Base-by-base conservation (phyloP, 2,329 filamentous ascomycete species). In the Fusarium brachygibbosum region DNA sequence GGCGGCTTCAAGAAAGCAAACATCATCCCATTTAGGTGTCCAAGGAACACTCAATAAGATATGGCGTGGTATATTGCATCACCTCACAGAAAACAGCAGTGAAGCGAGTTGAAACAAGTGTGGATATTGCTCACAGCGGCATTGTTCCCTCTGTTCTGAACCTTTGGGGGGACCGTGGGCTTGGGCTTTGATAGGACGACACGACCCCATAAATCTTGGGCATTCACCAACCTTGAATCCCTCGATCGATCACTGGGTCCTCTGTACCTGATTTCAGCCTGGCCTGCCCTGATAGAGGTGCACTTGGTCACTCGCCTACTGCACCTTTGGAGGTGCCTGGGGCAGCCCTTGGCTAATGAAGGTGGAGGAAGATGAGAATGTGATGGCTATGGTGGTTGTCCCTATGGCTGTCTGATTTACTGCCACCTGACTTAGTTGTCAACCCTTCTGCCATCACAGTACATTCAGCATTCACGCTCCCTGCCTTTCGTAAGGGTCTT, bases 71-170 rank as follows among this genome's bases (percentile, higher is more conserved):
- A 63, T 42, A 16, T 55, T 66, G 58, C 57, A 66, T 74, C 65
- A 71, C 61, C 65, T 50, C 60, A 63, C 63, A 62, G 53, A 48
- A 41, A 42, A 42, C 46, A 50, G 45, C 48, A 64, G 50, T 54
- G 57, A 72, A 66, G 61, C 63, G 52, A 49, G 60, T 66, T 67
- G 62, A 71, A 73, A 71, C 65, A 58, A 73, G 68, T 69, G 72
- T 74, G 72, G 70, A 63, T 62, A 69, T 62, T 70, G 55, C 55
- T 69, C 58, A 44, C 61, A 46, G 56, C 58, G 45, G 64, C 56
- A 55, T 48, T 41, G 48, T 48, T 59, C 49, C 58, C 53, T 59
- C 45, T 51, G 41, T 50, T 44, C 41, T 57, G 63, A 59, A 59
- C 37, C 52, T 62, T 34, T 28, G n/a, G 32, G 37, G 51, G 68